A percentile compares a stretch with the other conserved stretches of the same genome.
These are phyloP conservation scores for Solanum pimpinellifolium DNA, from an alignment of 257 asterid genomes.

Conservation along the genomic window DNA sequence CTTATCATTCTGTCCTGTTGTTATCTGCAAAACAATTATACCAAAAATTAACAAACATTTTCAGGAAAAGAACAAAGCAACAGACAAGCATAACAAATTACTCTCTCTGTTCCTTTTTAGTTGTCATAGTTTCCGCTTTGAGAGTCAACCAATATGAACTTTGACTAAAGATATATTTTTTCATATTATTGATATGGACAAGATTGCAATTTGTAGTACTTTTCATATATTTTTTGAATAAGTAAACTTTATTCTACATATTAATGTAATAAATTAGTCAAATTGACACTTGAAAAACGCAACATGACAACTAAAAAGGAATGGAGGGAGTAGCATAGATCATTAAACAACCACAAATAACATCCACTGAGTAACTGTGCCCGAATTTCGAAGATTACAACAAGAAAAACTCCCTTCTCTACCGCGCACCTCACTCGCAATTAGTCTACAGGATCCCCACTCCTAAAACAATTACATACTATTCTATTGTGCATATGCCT, in stretches of 20 bases:
- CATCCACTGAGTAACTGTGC: neutral
- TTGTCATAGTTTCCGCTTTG: neutral
- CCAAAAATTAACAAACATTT: constrained; percentile 3
- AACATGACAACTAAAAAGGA: neutral
- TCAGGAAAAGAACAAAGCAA: neutral
- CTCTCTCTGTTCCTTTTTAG: neutral
- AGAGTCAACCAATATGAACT: neutral
- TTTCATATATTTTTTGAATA: no score
- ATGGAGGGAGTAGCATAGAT: neutral
- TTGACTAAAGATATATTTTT: neutral
- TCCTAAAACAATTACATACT: neutral
- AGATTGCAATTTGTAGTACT: no score
- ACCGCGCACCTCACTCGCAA: neutral
- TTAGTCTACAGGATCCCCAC: neutral
- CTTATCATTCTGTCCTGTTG: constrained; percentile 61
- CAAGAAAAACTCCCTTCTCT: neutral
- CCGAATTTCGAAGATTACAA: neutral
- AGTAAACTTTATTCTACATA: no score
- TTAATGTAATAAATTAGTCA: no score
- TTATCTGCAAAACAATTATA: constrained; percentile 40
- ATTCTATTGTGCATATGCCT: neutral
- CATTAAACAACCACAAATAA: neutral
- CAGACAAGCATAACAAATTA: neutral
- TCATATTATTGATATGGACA: neutral
- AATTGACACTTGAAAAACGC: neutral